Conservation (phyloP, 2,329 filamentous ascomycete species). For the Arthrobotrys sinensis region DNA sequence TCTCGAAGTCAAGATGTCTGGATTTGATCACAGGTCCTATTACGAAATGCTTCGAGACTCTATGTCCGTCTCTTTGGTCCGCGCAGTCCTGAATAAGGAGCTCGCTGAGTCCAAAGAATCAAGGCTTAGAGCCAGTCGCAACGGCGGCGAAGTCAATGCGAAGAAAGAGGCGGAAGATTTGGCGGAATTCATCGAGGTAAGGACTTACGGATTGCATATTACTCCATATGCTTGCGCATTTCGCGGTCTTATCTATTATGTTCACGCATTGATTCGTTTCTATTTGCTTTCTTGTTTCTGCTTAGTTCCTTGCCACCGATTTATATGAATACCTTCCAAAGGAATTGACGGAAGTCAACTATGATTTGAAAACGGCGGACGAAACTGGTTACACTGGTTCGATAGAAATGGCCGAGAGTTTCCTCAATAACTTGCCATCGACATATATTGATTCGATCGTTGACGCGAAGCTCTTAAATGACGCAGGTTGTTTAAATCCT, state of each 20-base stretch:
- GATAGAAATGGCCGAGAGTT: constrained; percentile 48
- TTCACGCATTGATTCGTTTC: constrained; percentile 42
- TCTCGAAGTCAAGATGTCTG: constrained; percentile 45
- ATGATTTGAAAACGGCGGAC: constrained; percentile 55
- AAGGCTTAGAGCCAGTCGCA: constrained; percentile 45
- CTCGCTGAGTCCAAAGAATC: constrained; percentile 57
- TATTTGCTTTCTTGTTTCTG: constrained; percentile 10
- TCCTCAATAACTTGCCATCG: constrained; percentile 55
- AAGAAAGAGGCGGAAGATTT: constrained; percentile 56
- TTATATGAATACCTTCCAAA: constrained; percentile 56
- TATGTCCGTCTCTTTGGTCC: constrained; percentile 58
- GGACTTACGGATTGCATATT: constrained; percentile 1
- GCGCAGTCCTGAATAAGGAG: constrained; percentile 57
- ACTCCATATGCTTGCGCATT: neutral
- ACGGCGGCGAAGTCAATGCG: constrained; percentile 55
- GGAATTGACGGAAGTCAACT: constrained; percentile 52
- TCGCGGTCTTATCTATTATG: constrained; percentile 12
- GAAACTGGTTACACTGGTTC: constrained; percentile 46
- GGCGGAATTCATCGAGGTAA: constrained; percentile 55
- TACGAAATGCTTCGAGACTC: constrained; percentile 57
- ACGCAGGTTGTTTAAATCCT: constrained; percentile 54
- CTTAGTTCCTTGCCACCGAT: constrained; percentile 58
- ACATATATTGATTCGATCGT: constrained; percentile 58
- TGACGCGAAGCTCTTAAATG: constrained; percentile 52
- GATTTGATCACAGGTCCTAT: constrained; percentile 59